Evolutionary conservation across 805 yeast species (phyloP), one percentile per base, ranked within the genome.

Genomic region (Myxozyma vanderwaltii): DNA sequence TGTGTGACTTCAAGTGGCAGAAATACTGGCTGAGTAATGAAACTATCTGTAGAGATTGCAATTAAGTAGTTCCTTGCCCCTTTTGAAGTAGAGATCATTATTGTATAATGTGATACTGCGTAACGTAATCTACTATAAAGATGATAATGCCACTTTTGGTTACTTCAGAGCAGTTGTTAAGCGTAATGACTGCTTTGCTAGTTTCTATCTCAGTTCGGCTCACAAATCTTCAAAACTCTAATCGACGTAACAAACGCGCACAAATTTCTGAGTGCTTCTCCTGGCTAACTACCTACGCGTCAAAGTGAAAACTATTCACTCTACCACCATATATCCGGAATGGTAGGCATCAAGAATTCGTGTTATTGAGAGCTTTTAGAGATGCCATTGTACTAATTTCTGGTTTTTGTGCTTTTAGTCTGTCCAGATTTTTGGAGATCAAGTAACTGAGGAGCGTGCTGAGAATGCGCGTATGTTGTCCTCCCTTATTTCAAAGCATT

Each of bases 381-480:
- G 17, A 10, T 5, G 13, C 12, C 23, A 17, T 15, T 5, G 10
- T 46, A 36, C 23, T 21, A 7, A 15, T 13, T 35, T 13, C 21
- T 48, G 13, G 23, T 24, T 5, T 5, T 35, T 2, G 10, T 39
- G 27, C n/a, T n/a, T 29, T 17, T 31, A 76, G 95, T 86, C 91
- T 67, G 96, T 91, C 63, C 92, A 91, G 68, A 91, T 92, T 71
- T 90, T 94, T 76, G 96, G 96, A 63, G 98, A 94, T 73, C 96
- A 92, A 75, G 98, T 92, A 56, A 88, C 94, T 4, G 99, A 92
- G 76, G 99, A 92, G 77, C 84, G 97, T 71, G 99, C 94, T 46
- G 99, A 94, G 75, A 91, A 92, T 76, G 99, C 99, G 54, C 91
- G 99, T 79, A 61, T 33, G 68, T 63, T 4, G 10, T 24, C 24